Conservation (phyloP, 371 early-diverging fungal genomes). For the Saksenaea vasiformis region DNA sequence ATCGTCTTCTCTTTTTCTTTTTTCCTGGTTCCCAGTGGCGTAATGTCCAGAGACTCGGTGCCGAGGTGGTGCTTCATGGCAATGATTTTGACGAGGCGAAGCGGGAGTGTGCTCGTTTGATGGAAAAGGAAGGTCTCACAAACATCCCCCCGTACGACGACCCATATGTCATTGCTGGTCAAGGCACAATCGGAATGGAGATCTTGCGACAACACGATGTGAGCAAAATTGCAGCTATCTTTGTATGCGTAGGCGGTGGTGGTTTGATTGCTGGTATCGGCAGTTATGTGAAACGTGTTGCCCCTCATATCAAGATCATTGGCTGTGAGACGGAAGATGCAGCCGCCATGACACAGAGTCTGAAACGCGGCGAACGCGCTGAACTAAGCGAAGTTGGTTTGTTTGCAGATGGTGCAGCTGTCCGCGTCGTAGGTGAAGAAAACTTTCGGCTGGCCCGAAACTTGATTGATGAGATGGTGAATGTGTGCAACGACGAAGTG, state of each 20-base stretch:
- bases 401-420: constrained; percentile 97
- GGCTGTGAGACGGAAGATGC: constrained; percentile 93
- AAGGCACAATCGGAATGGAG: constrained; percentile 96
- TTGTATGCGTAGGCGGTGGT: constrained; percentile 93
- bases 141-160: constrained; percentile 97
- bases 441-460: constrained; percentile 74
- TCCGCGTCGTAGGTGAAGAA: constrained; percentile 88
- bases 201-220: constrained; percentile 79
- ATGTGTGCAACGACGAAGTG: constrained; percentile 93
- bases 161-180: constrained; percentile 97
- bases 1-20: constrained; percentile 52
- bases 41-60: constrained; percentile 92
- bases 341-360: constrained; percentile 84
- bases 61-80: constrained; percentile 84
- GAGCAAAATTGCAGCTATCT: constrained; percentile 81
- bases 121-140: constrained; percentile 68
- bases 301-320: constrained; percentile 82
- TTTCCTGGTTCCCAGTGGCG: too few species aligned
- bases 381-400: constrained; percentile 83
- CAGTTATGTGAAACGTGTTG: constrained; percentile 86
- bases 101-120: constrained; percentile 74
- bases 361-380: constrained; percentile 65
- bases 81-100: constrained; percentile 95
- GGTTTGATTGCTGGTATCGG: constrained; percentile 92
- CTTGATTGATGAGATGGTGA: constrained; percentile 81